These are phyloP conservation scores for Pichia sporocuriosa DNA, from an alignment of 805 yeast genomes.

Conservation along the genomic window DNA sequence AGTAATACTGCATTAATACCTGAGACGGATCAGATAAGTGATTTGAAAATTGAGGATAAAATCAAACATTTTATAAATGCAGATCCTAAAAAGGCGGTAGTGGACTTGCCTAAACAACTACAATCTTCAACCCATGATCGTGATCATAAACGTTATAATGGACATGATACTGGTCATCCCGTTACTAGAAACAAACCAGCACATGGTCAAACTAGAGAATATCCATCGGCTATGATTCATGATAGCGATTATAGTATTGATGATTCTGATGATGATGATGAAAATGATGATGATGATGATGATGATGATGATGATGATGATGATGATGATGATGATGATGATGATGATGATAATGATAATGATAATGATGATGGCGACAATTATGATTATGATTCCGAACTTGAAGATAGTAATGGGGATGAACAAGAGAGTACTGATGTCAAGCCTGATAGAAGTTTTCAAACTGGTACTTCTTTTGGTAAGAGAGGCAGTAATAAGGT, in stretches of 20 bases:
- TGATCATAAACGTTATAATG: background rate
- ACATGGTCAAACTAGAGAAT: background rate
- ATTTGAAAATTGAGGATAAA: conserved; percentile 21
- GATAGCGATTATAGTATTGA: conserved; percentile 5
- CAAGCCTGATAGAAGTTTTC: no score
- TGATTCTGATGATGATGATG: conserved; percentile 14
- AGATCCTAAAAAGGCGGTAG: conserved; percentile 18
- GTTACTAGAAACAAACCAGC: no score
- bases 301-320: conserved; percentile 19
- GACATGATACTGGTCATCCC: no score
- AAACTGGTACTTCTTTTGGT: background rate
- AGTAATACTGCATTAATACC: conserved; percentile 21
- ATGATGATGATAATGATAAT: conserved; percentile 8
- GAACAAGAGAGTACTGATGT: no score
- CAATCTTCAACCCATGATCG: background rate
- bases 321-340: conserved; percentile 16
- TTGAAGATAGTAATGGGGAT: conserved; percentile 3
- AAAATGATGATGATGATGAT: conserved; percentile 14
- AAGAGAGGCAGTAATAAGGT: background rate
- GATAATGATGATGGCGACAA: conserved; percentile 14
- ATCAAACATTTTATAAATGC: conserved; percentile 22
- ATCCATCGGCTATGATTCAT: conserved; percentile 3
- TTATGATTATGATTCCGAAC: conserved; percentile 15
- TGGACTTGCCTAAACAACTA: conserved; percentile 11
- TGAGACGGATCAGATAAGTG: conserved; percentile 9